These are phyloP conservation scores for Ganoderma leucocontextum DNA, from an alignment of 1,284 basidiomycete genomes.

Conservation along the genomic window DNA sequence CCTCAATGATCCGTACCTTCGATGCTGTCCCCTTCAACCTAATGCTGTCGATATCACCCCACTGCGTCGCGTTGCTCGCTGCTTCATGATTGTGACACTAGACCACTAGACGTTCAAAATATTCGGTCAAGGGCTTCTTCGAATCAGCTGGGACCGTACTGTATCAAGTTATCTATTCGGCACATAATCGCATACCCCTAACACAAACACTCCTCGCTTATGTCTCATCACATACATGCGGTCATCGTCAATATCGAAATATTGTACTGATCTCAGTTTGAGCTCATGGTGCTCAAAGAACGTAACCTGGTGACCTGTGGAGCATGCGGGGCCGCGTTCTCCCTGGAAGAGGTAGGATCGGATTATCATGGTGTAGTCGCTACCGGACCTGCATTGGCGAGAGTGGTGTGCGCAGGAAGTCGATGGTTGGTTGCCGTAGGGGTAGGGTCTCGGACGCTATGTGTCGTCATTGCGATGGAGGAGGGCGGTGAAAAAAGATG, in stretches of 20 bases:
- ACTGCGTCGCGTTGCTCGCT: background rate
- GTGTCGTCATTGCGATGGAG: background rate
- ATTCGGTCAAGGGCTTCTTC: background rate
- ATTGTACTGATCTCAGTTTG: background rate
- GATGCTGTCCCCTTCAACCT: background rate
- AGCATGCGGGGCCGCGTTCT: background rate
- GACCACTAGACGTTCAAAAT: constrained; percentile 15
- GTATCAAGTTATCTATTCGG: constrained; percentile 25
- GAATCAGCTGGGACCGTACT: constrained; percentile 15
- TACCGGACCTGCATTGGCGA: background rate
- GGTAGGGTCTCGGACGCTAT: background rate
- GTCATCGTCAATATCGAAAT: background rate
- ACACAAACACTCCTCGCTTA: constrained; percentile 11
- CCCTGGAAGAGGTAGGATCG: background rate
- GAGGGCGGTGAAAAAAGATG: background rate
- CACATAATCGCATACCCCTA: constrained; percentile 23
- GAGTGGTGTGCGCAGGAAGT: background rate
- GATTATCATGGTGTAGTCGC: background rate
- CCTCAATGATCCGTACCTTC: constrained; percentile 53
- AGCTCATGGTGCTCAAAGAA: background rate
- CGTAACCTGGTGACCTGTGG: background rate
- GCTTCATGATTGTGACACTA: constrained; percentile 10
- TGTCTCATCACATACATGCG: background rate
- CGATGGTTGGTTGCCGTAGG: background rate
- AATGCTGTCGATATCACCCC: background rate